Base-by-base conservation (phyloP, 2,329 filamentous ascomycete genomes). In the Penicillium sp. region DNA sequence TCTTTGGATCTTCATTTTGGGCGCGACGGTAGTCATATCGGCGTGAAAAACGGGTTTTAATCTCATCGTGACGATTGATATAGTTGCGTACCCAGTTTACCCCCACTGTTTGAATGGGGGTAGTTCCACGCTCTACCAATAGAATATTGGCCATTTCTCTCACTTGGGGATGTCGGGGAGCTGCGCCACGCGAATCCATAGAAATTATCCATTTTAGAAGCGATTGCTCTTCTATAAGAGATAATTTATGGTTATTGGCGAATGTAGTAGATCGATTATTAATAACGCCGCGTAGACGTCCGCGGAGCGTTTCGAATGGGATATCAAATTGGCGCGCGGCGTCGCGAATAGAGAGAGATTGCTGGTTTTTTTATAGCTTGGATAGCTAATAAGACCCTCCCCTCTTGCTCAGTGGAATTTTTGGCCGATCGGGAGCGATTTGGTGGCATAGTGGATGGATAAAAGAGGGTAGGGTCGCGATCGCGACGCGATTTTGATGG, bases 1-100 rank as follows among this genome's bases (percentile, higher is more conserved):
- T 13, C 13, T 33, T 39, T 23, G 37, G 37, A 25, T 39, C 37
- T 25, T 39, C 37, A 28, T 52, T 33, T 9, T 47, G 42, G 10
- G 56, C 47, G 30, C 55, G 61, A 54, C 60, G 54, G 3, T 68
- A 62, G 37, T 64, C 61, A 42, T 71, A 41, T 23, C 28, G 35
- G 35, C 17, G 41, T 69, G 67, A 45, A 75, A 30, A 30, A 14
- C 28, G 28, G 10, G 13, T 2, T 1, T 14, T 71, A 32, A 39
- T 14, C 36, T 39, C 30, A 14, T 27, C 14, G 7, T 12, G 30
- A 7, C 36, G 30, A 8, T 39, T 33, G 11, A 39, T 23, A 28
- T 33, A 39, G 12, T 3, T 39, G 22, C 11, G 29, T 27, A 16
- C 26, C 22, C 22, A 23, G 11, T 23, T 23, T 6, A 23, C 6